phyloP scores from a whole-genome alignment of 1,284 basidiomycete genomes.

The Athelia psychrophila region DNA sequence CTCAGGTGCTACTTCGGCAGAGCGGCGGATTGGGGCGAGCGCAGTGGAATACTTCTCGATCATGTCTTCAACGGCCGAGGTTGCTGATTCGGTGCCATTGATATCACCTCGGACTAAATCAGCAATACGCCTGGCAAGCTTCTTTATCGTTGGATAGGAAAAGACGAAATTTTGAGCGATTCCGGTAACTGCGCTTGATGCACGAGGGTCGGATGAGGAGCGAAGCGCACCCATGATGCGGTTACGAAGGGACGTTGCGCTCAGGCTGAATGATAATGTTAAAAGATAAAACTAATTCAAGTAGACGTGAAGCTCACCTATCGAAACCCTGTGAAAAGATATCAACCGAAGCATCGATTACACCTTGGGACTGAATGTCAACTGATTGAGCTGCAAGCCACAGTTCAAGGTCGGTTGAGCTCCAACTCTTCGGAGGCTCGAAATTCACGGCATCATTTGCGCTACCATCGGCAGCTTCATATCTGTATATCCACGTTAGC shows the following conservation, averaged over 20 bases:
- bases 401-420: conserved; percentile 12
- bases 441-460: conserved; percentile 7
- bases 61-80: conserved; percentile 15
- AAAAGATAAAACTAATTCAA: not conserved
- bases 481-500: conserved; percentile 14
- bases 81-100: conserved; percentile 10
- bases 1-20: not conserved
- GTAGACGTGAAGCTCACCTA: conserved; percentile 18
- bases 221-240: conserved; percentile 25
- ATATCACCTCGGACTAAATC: conserved; percentile 10
- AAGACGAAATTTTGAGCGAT: conserved; percentile 20
- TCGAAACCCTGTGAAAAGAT: conserved; percentile 34
- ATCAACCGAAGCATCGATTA: conserved; percentile 16
- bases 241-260: conserved; percentile 31
- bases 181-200: conserved; percentile 4
- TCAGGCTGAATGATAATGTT: conserved; percentile 19
- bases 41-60: conserved; percentile 24
- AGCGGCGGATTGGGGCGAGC: conserved; percentile 1
- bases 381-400: conserved; percentile 27
- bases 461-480: conserved; percentile 23
- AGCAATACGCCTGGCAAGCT: conserved; percentile 13
- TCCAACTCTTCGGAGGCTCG: conserved; percentile 20
- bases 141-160: conserved; percentile 20
- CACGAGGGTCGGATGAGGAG: conserved; percentile 13
- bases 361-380: conserved; percentile 15